Base-by-base conservation (phyloP, 1,139 yeast genomes). In the Diutina siamensis region DNA sequence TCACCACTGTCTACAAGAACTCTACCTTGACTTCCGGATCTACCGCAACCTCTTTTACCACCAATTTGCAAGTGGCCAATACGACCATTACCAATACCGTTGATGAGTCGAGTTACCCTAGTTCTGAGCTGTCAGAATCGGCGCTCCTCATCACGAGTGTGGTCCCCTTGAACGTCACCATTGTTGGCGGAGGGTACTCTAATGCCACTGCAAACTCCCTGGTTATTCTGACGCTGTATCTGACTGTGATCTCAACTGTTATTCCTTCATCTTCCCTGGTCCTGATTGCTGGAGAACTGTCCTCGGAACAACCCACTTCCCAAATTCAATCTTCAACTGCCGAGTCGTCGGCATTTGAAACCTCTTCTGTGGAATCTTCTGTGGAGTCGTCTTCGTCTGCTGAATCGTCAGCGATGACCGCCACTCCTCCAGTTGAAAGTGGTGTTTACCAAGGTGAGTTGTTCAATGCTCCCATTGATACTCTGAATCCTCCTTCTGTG, bases 1-100 rank as follows among this genome's bases (percentile, higher is more conserved):
- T 48, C 46, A 47, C 53, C 13, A 63, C 36, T 47, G 57, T 46
- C 50, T 56, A 41, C 57, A 59, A 3, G 50, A 52, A 13, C 41
- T 46, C 53, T 25, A 46, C 54, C 8, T 49, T 55, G 10, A 47
- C 53, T 10, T 53, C 53, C 20, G 46, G 51, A 3, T 52, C 50
- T 5, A 31, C 34, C 12, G 4, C 15, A 4, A 50, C 56, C 18
- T 54, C 34, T 4, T n/a, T 28, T 18, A 18, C 21, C 15, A 22
- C 44, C 8, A n/a, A 12, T 13, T 12, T 40, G 35, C n/a, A 10
- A 8, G 31, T n/a, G 13, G 20, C 31, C 31, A 41, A 38, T 12
- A 13, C 19, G 10, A 38, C 42, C 21, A 7, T 3, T 4, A 20
- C 18, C 12, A 34, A 34, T 18, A 20, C 21, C 15, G 36, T 18